These are phyloP conservation scores for Metschnikowia anglica DNA, from an alignment of 805 yeast species.

Conservation along the genomic window DNA sequence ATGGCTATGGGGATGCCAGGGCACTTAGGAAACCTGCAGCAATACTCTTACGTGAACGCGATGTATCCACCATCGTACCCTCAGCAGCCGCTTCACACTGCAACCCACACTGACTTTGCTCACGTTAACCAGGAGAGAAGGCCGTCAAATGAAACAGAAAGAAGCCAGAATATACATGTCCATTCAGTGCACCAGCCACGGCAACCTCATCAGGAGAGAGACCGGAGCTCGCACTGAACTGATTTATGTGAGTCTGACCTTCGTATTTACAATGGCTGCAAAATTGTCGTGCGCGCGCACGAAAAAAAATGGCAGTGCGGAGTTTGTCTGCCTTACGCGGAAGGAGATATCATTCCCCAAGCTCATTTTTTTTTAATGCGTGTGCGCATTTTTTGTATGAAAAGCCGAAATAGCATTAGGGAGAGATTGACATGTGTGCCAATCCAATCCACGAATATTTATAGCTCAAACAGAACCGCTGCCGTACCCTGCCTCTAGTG, in stretches of 20 bases:
- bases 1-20: slow-evolving; percentile 3
- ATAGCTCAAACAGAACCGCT: no score
- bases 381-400: background rate
- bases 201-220: background rate
- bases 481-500: background rate
- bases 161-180: background rate
- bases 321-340: background rate
- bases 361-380: background rate
- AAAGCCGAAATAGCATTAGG: no score
- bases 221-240: background rate
- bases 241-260: background rate
- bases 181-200: background rate
- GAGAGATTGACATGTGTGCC: no score
- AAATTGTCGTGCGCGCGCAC: slow-evolving; percentile 13
- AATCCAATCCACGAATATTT: no score
- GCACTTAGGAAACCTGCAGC: background rate
- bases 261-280: slow-evolving; percentile 12
- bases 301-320: background rate
- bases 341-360: background rate
- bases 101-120: background rate
- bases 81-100: background rate
- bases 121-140: background rate
- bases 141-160: background rate
- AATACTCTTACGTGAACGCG: slow-evolving; percentile 7
- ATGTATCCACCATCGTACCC: slow-evolving; percentile 2